A percentile compares a stretch with the other conserved stretches of the same genome.
Evolutionary conservation across 2,329 filamentous ascomycete species (phyloP).

Genomic region (Fusarium circinatum): DNA sequence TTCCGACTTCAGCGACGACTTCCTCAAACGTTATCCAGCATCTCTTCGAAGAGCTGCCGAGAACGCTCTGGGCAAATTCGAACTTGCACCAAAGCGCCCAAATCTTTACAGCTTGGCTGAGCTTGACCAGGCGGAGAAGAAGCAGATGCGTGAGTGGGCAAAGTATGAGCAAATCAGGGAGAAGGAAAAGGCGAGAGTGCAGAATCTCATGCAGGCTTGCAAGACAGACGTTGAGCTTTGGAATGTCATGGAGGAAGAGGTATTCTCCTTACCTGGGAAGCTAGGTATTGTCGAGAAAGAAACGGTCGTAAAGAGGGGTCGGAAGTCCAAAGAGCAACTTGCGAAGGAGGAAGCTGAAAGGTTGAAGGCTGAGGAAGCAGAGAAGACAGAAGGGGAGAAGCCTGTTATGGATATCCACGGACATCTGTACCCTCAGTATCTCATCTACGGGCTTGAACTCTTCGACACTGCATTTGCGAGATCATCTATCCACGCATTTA

Average conservation of each 20-base stretch:
- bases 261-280: slow-evolving; percentile 69
- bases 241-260: slow-evolving; percentile 72
- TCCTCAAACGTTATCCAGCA: slow-evolving; percentile 52
- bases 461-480: slow-evolving; percentile 67
- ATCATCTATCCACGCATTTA: slow-evolving; percentile 68
- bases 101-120: slow-evolving; percentile 44
- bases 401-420: slow-evolving; percentile 67
- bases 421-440: slow-evolving; percentile 70
- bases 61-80: slow-evolving; percentile 52
- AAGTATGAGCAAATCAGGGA: slow-evolving; percentile 52
- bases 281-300: slow-evolving; percentile 60
- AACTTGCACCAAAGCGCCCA: slow-evolving; percentile 44
- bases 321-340: slow-evolving; percentile 27
- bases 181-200: slow-evolving; percentile 63
- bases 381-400: slow-evolving; percentile 27
- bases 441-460: slow-evolving; percentile 66
- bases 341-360: slow-evolving; percentile 13
- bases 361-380: background rate
- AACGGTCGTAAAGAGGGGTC: background rate
- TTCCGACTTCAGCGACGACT: slow-evolving; percentile 48
- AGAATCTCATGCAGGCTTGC: slow-evolving; percentile 63
- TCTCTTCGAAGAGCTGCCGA: slow-evolving; percentile 54
- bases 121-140: slow-evolving; percentile 46
- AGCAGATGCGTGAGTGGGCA: slow-evolving; percentile 49
- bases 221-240: slow-evolving; percentile 73